Percentiles rank a stretch among this genome's conserved stretches.
These are phyloP conservation scores for Pleoardoris graminearum DNA, from an alignment of 2,329 filamentous ascomycete species.

Conservation along the genomic window DNA sequence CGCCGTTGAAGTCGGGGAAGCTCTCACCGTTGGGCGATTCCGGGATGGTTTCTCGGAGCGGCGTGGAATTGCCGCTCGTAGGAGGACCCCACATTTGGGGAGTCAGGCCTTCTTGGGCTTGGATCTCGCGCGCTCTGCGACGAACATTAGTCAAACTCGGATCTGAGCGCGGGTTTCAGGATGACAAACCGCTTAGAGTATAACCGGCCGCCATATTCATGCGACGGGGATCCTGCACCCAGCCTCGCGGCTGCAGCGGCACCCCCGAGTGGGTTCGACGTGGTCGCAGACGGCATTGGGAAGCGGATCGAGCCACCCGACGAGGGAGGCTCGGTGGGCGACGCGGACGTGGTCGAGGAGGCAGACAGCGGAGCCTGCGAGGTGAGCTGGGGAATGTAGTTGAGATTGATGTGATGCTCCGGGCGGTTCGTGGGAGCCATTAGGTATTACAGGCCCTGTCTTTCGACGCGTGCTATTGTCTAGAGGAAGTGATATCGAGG, in stretches of 20 bases:
- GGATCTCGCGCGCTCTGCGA: conserved; percentile 86
- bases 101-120: conserved; percentile 87
- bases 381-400: conserved; percentile 72
- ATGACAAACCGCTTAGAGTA: conserved; percentile 85
- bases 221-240: conserved; percentile 93
- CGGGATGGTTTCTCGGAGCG: conserved; percentile 93
- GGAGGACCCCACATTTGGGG: conserved; percentile 86
- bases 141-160: conserved; percentile 33
- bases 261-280: conserved; percentile 57
- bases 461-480: conserved; percentile 24
- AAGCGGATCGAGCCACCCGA: conserved; percentile 67
- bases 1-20: conserved; percentile 84
- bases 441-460: conserved; percentile 71
- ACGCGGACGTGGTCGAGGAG: conserved; percentile 78
- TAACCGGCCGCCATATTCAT: conserved; percentile 77
- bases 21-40: conserved; percentile 92
- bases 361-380: conserved; percentile 71
- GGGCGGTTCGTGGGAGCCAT: conserved; percentile 82
- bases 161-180: conserved; percentile 33
- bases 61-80: conserved; percentile 94
- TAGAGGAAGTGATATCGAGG: conserved; percentile 34
- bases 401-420: conserved; percentile 80
- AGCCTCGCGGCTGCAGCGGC: conserved; percentile 66
- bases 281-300: conserved; percentile 70
- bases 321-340: conserved; percentile 71